phyloP scores from a whole-genome alignment of 441 rosid genomes.

The Populus tomentosa region DNA sequence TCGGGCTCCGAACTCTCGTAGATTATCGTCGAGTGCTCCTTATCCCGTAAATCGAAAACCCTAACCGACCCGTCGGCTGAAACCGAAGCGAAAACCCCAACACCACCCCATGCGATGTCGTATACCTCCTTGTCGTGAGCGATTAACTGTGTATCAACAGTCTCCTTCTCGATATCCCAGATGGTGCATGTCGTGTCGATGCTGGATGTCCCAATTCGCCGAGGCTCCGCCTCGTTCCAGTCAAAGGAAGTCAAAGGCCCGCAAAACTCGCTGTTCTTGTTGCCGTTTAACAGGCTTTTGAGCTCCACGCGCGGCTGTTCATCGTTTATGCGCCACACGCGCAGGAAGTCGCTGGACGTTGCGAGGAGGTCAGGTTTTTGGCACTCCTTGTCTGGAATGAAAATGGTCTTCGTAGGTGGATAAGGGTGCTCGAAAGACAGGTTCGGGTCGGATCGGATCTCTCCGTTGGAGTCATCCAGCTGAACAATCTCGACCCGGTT shows the following conservation, averaged over 20 bases:
- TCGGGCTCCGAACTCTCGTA: slow-evolving; percentile 96
- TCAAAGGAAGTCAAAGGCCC: slow-evolving; percentile 91
- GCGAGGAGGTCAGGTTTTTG: slow-evolving; percentile 87
- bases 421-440: slow-evolving; percentile 90
- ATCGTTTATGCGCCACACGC: slow-evolving; percentile 75
- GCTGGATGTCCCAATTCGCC: slow-evolving; percentile 80
- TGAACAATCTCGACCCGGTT: slow-evolving; percentile 90
- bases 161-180: slow-evolving; percentile 93
- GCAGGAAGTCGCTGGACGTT: slow-evolving; percentile 86
- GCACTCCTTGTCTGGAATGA: slow-evolving; percentile 90
- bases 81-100: slow-evolving; percentile 93
- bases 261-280: slow-evolving; percentile 83
- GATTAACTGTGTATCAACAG: slow-evolving; percentile 87
- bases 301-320: slow-evolving; percentile 70
- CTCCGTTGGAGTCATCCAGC: slow-evolving; percentile 96
- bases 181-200: slow-evolving; percentile 92
- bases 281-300: slow-evolving; percentile 65
- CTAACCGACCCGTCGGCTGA: slow-evolving; percentile 96
- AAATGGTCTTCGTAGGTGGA: slow-evolving; percentile 84
- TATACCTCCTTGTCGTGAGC: slow-evolving; percentile 96
- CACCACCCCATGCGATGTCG: slow-evolving; percentile 99
- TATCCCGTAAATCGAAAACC: slow-evolving; percentile 89
- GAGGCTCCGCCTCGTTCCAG: slow-evolving; percentile 96
- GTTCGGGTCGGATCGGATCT: slow-evolving; percentile 80
- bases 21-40: slow-evolving; percentile 91